Conservation (phyloP, 768 basidiomycete species). For the Agrocybe chaxingu region DNA sequence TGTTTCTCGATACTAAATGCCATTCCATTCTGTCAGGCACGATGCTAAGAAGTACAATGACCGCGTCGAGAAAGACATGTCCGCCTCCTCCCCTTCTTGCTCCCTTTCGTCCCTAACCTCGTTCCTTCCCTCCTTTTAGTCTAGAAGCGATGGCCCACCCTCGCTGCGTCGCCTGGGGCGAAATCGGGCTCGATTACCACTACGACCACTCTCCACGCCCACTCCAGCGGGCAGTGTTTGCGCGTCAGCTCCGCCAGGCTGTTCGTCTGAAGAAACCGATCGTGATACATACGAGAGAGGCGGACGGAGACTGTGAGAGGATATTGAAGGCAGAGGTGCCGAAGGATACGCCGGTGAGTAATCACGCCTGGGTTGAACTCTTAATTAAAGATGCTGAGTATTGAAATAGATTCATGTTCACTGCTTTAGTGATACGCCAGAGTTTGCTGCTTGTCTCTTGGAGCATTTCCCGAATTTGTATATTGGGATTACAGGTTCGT, state of each 20-base stretch:
- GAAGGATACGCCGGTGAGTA: constrained; percentile 56
- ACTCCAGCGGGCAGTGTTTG: constrained; percentile 63
- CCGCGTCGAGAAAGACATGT: constrained; percentile 67
- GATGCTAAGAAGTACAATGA: constrained; percentile 68
- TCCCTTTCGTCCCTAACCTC: neutral
- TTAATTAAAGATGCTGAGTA: neutral
- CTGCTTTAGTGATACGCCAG: constrained; percentile 83
- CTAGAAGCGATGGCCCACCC: constrained; percentile 76
- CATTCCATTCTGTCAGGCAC: constrained; percentile 39
- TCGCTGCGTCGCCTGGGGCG: constrained; percentile 84
- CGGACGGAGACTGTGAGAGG: constrained; percentile 76
- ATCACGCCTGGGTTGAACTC: neutral
- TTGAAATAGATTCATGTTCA: constrained; percentile 71
- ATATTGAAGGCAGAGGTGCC: constrained; percentile 80
- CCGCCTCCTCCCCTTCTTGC: constrained; percentile 13
- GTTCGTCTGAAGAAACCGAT: constrained; percentile 70
- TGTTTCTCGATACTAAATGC: neutral
- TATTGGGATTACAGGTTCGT: constrained; percentile 74
- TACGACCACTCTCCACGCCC: constrained; percentile 75
- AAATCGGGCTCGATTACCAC: constrained; percentile 86
- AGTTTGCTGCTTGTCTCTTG: constrained; percentile 66
- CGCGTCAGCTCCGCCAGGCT: constrained; percentile 65
- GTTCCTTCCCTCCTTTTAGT: constrained; percentile 28
- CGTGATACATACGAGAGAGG: constrained; percentile 85
- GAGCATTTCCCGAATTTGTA: constrained; percentile 78